Percentiles rank a stretch among this genome's conserved stretches.
These are phyloP conservation scores for Aspergillus heteromorphus DNA, from an alignment of 495 filamentous ascomycete genomes.

Conservation along the genomic window DNA sequence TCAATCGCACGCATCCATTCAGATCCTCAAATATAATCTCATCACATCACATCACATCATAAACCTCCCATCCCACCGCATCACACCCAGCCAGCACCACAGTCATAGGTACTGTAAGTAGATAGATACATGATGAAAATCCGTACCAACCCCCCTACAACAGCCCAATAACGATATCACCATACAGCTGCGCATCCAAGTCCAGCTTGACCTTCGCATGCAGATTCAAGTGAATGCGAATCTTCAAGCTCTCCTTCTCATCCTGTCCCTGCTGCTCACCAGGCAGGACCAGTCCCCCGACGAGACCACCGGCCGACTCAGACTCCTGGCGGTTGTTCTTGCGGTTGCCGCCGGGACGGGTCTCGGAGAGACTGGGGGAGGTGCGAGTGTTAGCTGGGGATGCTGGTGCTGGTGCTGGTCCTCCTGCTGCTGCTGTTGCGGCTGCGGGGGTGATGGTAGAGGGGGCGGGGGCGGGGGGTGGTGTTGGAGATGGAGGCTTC, in stretches of 20 bases:
- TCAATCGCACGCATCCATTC: too few relatives aligned
- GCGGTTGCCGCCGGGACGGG: background rate
- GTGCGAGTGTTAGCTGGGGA: background rate
- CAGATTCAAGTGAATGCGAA: constrained; percentile 13
- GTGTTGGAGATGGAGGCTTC: background rate
- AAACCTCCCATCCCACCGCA: too few relatives aligned
- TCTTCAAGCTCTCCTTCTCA: constrained; percentile 6
- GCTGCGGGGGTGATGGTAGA: background rate
- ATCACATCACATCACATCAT: too few relatives aligned
- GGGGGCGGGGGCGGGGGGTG: background rate
- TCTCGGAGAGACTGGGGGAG: background rate
- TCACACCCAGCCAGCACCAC: too few relatives aligned
- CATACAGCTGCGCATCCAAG: constrained; percentile 14
- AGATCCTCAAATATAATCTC: too few relatives aligned
- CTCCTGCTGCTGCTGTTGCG: background rate
- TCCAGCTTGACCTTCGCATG: constrained; percentile 13
- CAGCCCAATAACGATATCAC: constrained; percentile 15
- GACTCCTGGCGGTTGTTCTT: background rate
- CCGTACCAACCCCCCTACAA: background rate
- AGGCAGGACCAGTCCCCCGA: background rate
- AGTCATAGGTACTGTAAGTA: too few relatives aligned
- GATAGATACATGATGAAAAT: too few relatives aligned
- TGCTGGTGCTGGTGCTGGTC: background rate
- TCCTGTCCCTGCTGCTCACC: constrained; percentile 1
- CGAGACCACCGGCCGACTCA: background rate